Evolutionary conservation across 495 filamentous ascomycete genomes (phyloP).

Genomic region (Neurospora discreta): DNA sequence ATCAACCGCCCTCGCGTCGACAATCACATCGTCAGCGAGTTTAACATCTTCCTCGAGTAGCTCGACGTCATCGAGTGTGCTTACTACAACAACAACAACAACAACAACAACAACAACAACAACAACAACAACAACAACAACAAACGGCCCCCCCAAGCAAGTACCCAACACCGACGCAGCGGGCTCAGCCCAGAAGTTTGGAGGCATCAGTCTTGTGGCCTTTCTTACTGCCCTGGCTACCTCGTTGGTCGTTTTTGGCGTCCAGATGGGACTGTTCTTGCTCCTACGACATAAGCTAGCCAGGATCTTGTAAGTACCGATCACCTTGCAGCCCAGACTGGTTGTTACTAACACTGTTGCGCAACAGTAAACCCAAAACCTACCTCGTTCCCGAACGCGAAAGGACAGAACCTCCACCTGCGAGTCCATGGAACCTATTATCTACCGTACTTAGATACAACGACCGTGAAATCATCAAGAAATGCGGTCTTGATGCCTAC

Average conservation of each 20-base stretch:
- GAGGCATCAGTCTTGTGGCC: constrained; percentile 46
- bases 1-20: not conserved
- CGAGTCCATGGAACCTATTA: constrained; percentile 60
- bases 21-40: constrained; percentile 1
- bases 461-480: constrained; percentile 83
- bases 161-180: not conserved
- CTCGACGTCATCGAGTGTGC: not conserved
- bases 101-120: not conserved
- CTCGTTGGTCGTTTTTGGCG: constrained; percentile 62
- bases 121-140: not conserved
- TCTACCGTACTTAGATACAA: constrained; percentile 61
- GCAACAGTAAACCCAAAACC: constrained; percentile 65
- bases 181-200: constrained; percentile 29
- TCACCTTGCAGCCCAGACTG: not conserved
- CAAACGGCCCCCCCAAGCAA: not conserved
- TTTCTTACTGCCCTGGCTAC: constrained; percentile 69
- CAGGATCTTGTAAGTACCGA: constrained; percentile 67
- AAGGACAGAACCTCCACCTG: constrained; percentile 59
- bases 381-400: constrained; percentile 86
- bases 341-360: not conserved
- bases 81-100: constrained; percentile 1
- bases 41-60: not conserved
- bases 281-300: constrained; percentile 66
- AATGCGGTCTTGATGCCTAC: constrained; percentile 94
- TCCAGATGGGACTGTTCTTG: constrained; percentile 67